phyloP scores from a whole-genome alignment of 805 yeast species.

The Cyberlindnera bimundalis region DNA sequence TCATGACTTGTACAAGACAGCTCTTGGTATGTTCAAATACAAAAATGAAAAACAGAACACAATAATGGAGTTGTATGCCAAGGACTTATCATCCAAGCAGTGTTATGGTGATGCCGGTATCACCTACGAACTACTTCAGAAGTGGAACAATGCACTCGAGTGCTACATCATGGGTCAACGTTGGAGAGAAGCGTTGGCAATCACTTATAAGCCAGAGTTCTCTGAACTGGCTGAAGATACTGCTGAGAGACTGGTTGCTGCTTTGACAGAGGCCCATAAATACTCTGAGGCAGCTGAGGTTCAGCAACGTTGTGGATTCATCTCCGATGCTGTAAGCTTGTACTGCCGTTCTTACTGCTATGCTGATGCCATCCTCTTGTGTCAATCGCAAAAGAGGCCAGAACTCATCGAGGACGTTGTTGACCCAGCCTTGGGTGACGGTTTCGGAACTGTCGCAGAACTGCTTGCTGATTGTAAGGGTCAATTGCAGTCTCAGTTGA shows the following conservation, averaged over 20 bases:
- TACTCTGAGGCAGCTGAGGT: slow-evolving; percentile 81
- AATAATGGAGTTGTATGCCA: slow-evolving; percentile 62
- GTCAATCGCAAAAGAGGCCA: slow-evolving; percentile 38
- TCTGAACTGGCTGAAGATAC: slow-evolving; percentile 40
- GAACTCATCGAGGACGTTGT: slow-evolving; percentile 56
- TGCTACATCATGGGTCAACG: slow-evolving; percentile 64
- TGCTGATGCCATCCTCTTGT: slow-evolving; percentile 72
- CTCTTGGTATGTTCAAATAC: slow-evolving; percentile 59
- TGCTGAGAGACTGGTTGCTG: slow-evolving; percentile 57
- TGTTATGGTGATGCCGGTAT: slow-evolving; percentile 74
- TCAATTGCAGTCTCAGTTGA: slow-evolving; percentile 80
- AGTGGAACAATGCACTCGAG: slow-evolving; percentile 59
- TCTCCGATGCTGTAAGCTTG: slow-evolving; percentile 58
- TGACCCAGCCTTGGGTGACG: slow-evolving; percentile 78
- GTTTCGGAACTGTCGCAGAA: slow-evolving; percentile 85
- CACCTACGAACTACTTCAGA: slow-evolving; percentile 65
- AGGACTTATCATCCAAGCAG: slow-evolving; percentile 50
- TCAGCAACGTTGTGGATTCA: slow-evolving; percentile 58
- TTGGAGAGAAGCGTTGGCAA: slow-evolving; percentile 82
- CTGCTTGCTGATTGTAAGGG: slow-evolving; percentile 88
- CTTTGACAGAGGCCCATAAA: slow-evolving; percentile 63
- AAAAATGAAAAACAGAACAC: slow-evolving; percentile 49
- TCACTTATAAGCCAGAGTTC: slow-evolving; percentile 43
- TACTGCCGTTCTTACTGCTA: slow-evolving; percentile 74
- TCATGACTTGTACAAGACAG: slow-evolving; percentile 68